These are phyloP conservation scores for Canavalia gladiata DNA, from an alignment of 306 rosid genomes.

Conservation along the genomic window DNA sequence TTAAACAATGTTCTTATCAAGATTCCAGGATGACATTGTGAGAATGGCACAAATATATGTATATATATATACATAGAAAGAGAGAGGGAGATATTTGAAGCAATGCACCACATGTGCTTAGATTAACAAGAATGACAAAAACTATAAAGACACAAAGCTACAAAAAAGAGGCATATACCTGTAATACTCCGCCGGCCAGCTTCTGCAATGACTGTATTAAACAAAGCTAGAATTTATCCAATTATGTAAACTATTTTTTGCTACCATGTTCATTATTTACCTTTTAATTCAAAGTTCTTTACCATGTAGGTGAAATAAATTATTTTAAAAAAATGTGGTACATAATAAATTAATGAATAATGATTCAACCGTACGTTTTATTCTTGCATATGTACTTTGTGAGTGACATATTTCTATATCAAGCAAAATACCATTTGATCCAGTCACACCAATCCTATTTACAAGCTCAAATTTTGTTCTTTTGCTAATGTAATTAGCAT, in stretches of 20 bases:
- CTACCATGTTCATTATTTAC: constrained; percentile 32
- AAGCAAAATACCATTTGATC: constrained; percentile 18
- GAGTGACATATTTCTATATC: constrained; percentile 21
- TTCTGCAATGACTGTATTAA: constrained; percentile 29
- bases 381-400: constrained; percentile 40
- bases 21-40: not conserved
- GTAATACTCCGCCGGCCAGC: constrained; percentile 54
- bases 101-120: constrained; percentile 11
- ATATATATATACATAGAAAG: constrained; percentile 16
- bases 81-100: constrained; percentile 17
- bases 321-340: not conserved
- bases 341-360: not conserved
- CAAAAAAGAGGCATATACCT: constrained; percentile 10
- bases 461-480: constrained; percentile 1
- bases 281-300: constrained; percentile 20
- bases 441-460: constrained; percentile 29
- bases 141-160: constrained; percentile 37
- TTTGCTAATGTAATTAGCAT: not conserved
- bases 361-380: constrained; percentile 33
- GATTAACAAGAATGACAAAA: constrained; percentile 45
- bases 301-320: not conserved
- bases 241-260: not conserved
- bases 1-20: no score
- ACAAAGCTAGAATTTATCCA: constrained; percentile 34
- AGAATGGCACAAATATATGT: constrained; percentile 31